Evolutionary conservation across 2,329 filamentous ascomycete species (phyloP), one percentile per base, ranked within the genome.

Genomic region (Hypocreales sp.): DNA sequence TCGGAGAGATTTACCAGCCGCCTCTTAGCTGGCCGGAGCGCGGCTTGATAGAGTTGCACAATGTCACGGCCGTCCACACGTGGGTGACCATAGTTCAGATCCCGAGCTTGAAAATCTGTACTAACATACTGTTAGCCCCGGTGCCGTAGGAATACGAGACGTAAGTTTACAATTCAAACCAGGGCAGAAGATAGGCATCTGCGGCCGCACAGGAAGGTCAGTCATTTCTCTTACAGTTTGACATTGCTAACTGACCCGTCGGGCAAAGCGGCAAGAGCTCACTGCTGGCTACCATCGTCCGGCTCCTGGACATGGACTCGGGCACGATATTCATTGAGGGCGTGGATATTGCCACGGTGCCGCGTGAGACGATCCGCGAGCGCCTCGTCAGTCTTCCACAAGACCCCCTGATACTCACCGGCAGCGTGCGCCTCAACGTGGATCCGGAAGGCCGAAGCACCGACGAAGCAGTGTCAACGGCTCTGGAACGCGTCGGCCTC

Each of bases 181-280:
- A 19, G 28, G 25, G 13, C 29, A 32, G 26, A 51, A 50, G 28
- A 35, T 53, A 9, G 51, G 42, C 10, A 38, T 56, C n/a, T 48
- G 48, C 20, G 51, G 52, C 5, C 39, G 51, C 4, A 51, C 50
- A 1, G 50, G 47, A 12, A 46, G 43, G 40, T 31, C 13, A 28
- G 29, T 27, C 11, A 27, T 11, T n/a, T n/a, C n/a, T n/a, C n/a
- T n/a, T n/a, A n/a, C n/a, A n/a, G n/a, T n/a, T n/a, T n/a, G n/a
- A n/a, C n/a, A 12, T n/a, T 12, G 10, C 12, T 5, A n/a, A n/a
- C n/a, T n/a, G n/a, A n/a, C n/a, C n/a, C n/a, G n/a, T n/a, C n/a
- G n/a, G n/a, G n/a, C n/a, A n/a, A 14, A 37, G 36, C 26, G 41
- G 41, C 9, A 44, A 41, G 24, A 38, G 35, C 24, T 41, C 41